These are phyloP conservation scores for Lachnellula suecica DNA, from an alignment of 2,329 filamentous ascomycete genomes.

Conservation along the genomic window DNA sequence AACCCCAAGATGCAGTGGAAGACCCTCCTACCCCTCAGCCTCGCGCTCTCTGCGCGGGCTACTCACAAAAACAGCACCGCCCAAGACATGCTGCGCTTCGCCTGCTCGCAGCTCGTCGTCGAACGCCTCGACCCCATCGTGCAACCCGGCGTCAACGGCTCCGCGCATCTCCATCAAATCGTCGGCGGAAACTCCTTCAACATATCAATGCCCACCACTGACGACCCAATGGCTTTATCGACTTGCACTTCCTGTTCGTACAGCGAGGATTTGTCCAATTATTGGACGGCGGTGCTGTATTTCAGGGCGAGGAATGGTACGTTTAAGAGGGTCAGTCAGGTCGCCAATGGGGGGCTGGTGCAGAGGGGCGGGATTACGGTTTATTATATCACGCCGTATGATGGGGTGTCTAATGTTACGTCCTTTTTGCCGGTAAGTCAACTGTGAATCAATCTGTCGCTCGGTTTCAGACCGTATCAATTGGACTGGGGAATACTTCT, in stretches of 20 bases:
- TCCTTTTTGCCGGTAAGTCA: background rate
- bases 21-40: background rate
- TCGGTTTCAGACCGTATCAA: background rate
- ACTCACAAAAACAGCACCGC: conserved; percentile 6
- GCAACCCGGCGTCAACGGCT: conserved; percentile 42
- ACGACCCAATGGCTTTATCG: conserved; percentile 9
- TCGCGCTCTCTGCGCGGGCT: conserved; percentile 1
- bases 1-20: background rate
- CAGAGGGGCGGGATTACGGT: conserved; percentile 47
- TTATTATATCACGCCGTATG: conserved; percentile 47
- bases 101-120: conserved; percentile 32
- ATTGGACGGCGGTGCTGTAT: conserved; percentile 21
- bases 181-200: conserved; percentile 23
- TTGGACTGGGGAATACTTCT: background rate
- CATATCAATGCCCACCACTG: conserved; percentile 2
- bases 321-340: conserved; percentile 16
- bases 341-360: conserved; percentile 13
- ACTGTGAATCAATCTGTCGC: background rate
- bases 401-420: conserved; percentile 6
- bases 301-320: conserved; percentile 14
- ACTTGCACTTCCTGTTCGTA: conserved; percentile 20
- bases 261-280: conserved; percentile 21
- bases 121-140: conserved; percentile 61
- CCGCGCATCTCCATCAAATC: conserved; percentile 22
- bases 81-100: conserved; percentile 20